These are phyloP conservation scores for Botryotinia convoluta DNA, from an alignment of 2,329 filamentous ascomycete genomes.

Conservation along the genomic window DNA sequence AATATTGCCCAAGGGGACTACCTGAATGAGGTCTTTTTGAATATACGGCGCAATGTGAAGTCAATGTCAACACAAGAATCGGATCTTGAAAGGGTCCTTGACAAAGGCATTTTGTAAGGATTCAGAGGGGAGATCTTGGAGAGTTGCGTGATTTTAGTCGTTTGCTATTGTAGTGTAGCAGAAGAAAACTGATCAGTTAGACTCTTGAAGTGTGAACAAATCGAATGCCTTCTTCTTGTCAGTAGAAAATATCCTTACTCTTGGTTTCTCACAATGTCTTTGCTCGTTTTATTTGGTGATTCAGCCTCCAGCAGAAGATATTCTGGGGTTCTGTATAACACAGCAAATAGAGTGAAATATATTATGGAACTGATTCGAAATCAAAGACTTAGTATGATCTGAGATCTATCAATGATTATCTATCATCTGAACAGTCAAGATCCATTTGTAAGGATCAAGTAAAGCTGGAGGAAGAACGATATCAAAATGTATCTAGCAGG, in stretches of 20 bases:
- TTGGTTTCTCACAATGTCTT: background rate
- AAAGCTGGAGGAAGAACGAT: background rate
- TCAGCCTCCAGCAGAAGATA: background rate
- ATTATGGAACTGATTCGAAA: background rate
- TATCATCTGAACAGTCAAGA: background rate
- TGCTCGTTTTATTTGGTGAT: background rate
- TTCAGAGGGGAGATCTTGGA: background rate
- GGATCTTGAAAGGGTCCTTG: constrained; percentile 45
- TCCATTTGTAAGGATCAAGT: background rate
- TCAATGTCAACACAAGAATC: constrained; percentile 63
- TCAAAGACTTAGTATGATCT: background rate
- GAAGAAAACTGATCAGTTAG: background rate
- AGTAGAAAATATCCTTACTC: background rate
- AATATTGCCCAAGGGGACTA: constrained; percentile 38
- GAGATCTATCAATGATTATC: background rate
- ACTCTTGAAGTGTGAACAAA: background rate
- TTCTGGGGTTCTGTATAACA: background rate
- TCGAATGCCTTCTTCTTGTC: background rate
- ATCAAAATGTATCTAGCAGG: background rate
- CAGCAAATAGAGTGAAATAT: background rate
- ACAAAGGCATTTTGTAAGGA: constrained; percentile 37
- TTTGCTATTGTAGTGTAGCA: background rate
- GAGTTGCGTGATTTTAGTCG: background rate
- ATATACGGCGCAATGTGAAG: constrained; percentile 70
- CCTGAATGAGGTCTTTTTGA: constrained; percentile 73